phyloP scores from a whole-genome alignment of 73 alveolate species.

The Blepharisma stoltei region DNA sequence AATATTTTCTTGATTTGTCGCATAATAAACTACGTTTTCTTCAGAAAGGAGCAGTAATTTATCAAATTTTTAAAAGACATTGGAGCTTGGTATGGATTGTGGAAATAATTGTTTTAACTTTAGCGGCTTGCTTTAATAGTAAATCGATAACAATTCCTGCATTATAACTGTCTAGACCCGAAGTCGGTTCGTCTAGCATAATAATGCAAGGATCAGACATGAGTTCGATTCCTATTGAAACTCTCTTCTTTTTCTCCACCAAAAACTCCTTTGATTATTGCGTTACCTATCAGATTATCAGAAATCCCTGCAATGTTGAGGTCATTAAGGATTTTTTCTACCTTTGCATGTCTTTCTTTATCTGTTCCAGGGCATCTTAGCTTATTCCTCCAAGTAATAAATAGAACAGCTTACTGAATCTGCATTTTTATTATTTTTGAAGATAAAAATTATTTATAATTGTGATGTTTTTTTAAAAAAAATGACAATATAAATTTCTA shows the following conservation, averaged over 20 bases:
- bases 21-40: slow-evolving; percentile 44
- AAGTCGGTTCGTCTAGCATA: slow-evolving; percentile 52
- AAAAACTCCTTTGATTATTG: slow-evolving; percentile 39
- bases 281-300: slow-evolving; percentile 45
- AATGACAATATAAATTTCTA: too few species aligned
- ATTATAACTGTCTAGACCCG: slow-evolving; percentile 38
- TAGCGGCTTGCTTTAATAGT: too few species aligned
- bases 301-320: slow-evolving; percentile 25
- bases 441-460: too few species aligned
- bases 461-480: too few species aligned
- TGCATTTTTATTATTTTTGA: too few species aligned
- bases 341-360: too few species aligned
- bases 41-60: slow-evolving; percentile 33
- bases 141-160: too few species aligned
- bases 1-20: not conserved
- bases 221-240: slow-evolving; percentile 50
- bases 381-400: too few species aligned
- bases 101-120: slow-evolving; percentile 38
- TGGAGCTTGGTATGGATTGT: slow-evolving; percentile 48
- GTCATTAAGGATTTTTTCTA: too few species aligned
- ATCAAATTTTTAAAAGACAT: slow-evolving; percentile 37
- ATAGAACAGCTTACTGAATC: too few species aligned
- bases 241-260: slow-evolving; percentile 51
- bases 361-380: too few species aligned
- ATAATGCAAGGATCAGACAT: slow-evolving; percentile 48